Evolutionary conservation across 1,284 basidiomycete genomes (phyloP).

Genomic region (Pseudozyma tsukubaensis): DNA sequence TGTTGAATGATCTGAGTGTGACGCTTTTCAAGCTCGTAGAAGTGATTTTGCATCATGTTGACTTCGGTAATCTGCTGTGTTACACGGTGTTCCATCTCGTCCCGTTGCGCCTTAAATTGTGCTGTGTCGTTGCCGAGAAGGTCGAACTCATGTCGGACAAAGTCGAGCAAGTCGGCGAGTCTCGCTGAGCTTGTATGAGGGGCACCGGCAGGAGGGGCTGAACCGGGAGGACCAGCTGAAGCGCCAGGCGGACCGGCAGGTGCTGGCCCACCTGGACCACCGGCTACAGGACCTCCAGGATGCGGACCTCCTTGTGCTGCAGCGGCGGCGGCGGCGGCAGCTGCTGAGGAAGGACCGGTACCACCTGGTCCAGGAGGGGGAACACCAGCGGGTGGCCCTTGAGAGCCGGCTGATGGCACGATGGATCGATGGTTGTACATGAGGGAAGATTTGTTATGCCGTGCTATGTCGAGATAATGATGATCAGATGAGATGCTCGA

Average conservation of each 20-base stretch:
- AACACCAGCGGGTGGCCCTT: constrained; percentile 36
- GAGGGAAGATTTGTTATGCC: background rate
- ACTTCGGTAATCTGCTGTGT: constrained; percentile 61
- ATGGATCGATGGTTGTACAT: constrained; percentile 57
- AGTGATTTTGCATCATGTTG: constrained; percentile 71
- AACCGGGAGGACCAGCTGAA: constrained; percentile 41
- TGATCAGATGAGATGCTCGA: too few relatives aligned
- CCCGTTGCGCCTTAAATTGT: constrained; percentile 80
- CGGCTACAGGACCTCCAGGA: constrained; percentile 41
- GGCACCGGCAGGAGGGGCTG: constrained; percentile 37
- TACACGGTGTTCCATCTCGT: constrained; percentile 85
- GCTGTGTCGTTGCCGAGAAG: constrained; percentile 78
- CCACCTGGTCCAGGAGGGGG: constrained; percentile 44
- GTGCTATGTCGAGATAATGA: too few relatives aligned
- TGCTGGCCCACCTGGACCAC: constrained; percentile 39
- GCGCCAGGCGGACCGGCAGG: constrained; percentile 36
- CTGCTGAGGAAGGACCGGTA: constrained; percentile 42
- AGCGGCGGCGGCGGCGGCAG: constrained; percentile 41
- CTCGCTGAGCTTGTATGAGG: constrained; percentile 68
- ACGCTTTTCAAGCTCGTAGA: constrained; percentile 81
- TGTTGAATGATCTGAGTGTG: constrained; percentile 79
- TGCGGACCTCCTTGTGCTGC: constrained; percentile 41
- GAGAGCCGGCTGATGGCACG: constrained; percentile 44
- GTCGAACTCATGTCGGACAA: constrained; percentile 88
- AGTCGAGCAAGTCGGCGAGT: constrained; percentile 83